Evolutionary conservation across 2,329 filamentous ascomycete genomes (phyloP).

Genomic region (Phyllosticta citrichinensis): DNA sequence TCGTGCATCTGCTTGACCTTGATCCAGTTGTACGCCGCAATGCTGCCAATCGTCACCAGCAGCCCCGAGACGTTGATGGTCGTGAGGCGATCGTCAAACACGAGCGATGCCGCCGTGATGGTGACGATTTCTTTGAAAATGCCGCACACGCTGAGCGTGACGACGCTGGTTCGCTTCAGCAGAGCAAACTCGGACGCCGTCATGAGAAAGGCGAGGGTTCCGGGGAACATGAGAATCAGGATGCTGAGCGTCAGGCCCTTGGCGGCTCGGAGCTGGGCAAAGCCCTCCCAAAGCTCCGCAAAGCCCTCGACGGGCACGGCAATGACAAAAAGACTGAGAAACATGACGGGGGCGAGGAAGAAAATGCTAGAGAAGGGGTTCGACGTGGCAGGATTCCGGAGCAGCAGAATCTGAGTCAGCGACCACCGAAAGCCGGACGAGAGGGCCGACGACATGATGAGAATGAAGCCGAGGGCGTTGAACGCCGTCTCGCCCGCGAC

Average conservation of each 20-base stretch:
- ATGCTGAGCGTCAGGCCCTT: conserved; percentile 60
- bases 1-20: conserved; percentile 83
- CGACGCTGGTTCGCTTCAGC: conserved; percentile 87
- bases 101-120: conserved; percentile 74
- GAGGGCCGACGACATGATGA: conserved; percentile 88
- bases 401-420: conserved; percentile 92
- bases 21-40: conserved; percentile 85
- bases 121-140: conserved; percentile 99
- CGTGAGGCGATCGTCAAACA: conserved; percentile 83
- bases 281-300: conserved; percentile 53
- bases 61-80: conserved; percentile 79
- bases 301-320: conserved; percentile 82
- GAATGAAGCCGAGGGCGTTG: conserved; percentile 71
- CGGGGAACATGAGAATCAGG: conserved; percentile 76
- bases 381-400: conserved; percentile 86
- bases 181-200: conserved; percentile 93
- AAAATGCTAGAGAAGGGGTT: conserved; percentile 97
- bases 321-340: conserved; percentile 66
- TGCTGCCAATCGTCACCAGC: conserved; percentile 78
- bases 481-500: conserved; percentile 92
- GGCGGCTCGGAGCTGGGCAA: conserved; percentile 51
- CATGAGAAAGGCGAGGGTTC: conserved; percentile 89
- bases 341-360: conserved; percentile 97
- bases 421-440: conserved; percentile 96
- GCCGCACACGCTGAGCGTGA: conserved; percentile 90